Percentiles rank a stretch among this genome's conserved stretches.
phyloP scores from a whole-genome alignment of 192 early-diverging fungal genomes.

The Backusella australiensis region DNA sequence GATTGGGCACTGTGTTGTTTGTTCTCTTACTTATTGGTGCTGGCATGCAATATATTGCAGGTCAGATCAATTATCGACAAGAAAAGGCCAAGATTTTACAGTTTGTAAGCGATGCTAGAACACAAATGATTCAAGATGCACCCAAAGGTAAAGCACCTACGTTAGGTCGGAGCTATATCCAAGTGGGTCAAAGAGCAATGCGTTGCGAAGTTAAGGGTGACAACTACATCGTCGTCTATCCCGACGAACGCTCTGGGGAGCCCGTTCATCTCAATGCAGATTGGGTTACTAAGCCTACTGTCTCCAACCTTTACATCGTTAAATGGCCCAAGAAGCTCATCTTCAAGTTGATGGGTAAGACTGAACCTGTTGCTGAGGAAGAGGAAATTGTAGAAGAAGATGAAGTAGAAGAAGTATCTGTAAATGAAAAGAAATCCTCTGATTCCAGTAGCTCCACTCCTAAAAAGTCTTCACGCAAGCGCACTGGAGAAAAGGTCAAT shows the following conservation, averaged over 20 bases:
- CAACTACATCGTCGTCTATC: constrained; percentile 28
- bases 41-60: constrained; percentile 65
- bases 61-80: constrained; percentile 55
- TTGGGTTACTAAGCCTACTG: constrained; percentile 21
- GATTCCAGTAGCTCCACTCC: not conserved
- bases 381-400: constrained; percentile 2
- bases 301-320: constrained; percentile 16
- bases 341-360: constrained; percentile 6
- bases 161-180: constrained; percentile 28
- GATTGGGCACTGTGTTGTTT: constrained; percentile 54
- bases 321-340: constrained; percentile 17
- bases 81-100: constrained; percentile 55
- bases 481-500: constrained; percentile 8
- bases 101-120: constrained; percentile 28
- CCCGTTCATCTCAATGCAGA: constrained; percentile 32
- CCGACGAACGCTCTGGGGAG: constrained; percentile 17
- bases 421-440: not conserved
- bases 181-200: constrained; percentile 22
- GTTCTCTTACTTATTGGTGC: constrained; percentile 54
- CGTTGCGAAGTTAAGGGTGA: constrained; percentile 36
- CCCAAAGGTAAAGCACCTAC: constrained; percentile 33
- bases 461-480: constrained; percentile 17
- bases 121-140: constrained; percentile 15
- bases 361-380: not conserved
- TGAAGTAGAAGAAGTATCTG: constrained; percentile 1